These are phyloP conservation scores for Rubia yunnanensis DNA, from an alignment of 257 asterid genomes.

Conservation along the genomic window DNA sequence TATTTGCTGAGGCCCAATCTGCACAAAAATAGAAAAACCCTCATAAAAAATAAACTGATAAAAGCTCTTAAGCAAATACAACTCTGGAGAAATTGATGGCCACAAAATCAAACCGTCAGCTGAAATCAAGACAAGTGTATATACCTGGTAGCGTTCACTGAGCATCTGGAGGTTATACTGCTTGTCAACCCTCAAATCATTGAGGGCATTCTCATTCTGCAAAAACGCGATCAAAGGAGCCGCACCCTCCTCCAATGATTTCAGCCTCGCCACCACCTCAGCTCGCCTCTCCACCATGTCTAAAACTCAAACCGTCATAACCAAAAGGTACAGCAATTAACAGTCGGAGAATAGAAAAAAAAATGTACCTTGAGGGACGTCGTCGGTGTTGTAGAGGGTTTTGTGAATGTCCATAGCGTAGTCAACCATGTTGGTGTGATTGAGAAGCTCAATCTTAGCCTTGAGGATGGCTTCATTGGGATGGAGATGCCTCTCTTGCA, in stretches of 20 bases:
- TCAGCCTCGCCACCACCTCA: conserved; percentile 88
- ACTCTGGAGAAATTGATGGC: not conserved
- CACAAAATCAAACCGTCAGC: not conserved
- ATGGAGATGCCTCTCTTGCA: conserved; percentile 69
- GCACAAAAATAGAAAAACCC: conserved; percentile 9
- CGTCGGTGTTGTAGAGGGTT: conserved; percentile 79
- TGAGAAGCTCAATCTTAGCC: conserved; percentile 79
- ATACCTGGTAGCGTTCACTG: conserved; percentile 85
- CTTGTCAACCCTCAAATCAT: conserved; percentile 86
- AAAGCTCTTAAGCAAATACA: not conserved
- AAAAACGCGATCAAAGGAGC: conserved; percentile 73
- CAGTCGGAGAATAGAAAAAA: not conserved
- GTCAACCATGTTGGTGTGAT: conserved; percentile 92
- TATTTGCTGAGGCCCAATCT: conserved; percentile 94
- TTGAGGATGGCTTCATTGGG: conserved; percentile 64
- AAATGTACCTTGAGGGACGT: conserved; percentile 70
- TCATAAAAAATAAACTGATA: not conserved
- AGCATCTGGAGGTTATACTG: conserved; percentile 94
- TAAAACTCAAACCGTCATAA: conserved; percentile 9
- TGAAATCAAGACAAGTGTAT: not conserved
- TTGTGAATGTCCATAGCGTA: conserved; percentile 96
- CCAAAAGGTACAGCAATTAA: not conserved
- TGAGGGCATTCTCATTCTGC: conserved; percentile 82
- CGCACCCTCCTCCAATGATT: conserved; percentile 83
- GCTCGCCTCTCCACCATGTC: conserved; percentile 95